Evolutionary conservation across 345 rosid species (phyloP).

Genomic region (Euphorbia peplus): DNA sequence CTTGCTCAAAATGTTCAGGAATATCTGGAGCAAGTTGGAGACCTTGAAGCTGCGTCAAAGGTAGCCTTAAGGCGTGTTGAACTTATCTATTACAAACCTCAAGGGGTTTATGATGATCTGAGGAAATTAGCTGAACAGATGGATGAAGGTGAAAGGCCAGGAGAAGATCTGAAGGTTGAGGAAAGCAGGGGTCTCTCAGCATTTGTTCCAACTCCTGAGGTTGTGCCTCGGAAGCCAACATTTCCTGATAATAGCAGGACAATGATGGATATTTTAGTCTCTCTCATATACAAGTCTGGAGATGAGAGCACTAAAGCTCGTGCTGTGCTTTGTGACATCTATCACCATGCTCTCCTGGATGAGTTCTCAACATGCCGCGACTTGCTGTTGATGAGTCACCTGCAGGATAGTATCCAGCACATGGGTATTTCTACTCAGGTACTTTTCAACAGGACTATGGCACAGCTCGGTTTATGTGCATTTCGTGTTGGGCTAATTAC

Average conservation of each 20-base stretch:
- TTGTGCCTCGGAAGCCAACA: slow-evolving; percentile 82
- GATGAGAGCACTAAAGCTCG: slow-evolving; percentile 98
- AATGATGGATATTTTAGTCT: slow-evolving; percentile 80
- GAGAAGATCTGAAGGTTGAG: slow-evolving; percentile 45
- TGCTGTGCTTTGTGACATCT: slow-evolving; percentile 95
- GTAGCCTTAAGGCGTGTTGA: slow-evolving; percentile 79
- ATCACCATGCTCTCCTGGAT: slow-evolving; percentile 81
- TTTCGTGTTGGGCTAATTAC: slow-evolving; percentile 72
- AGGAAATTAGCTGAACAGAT: slow-evolving; percentile 75
- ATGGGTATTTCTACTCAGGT: slow-evolving; percentile 93
- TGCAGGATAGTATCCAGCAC: slow-evolving; percentile 82
- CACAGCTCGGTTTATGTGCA: slow-evolving; percentile 96
- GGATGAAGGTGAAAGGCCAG: slow-evolving; percentile 37
- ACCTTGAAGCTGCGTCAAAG: slow-evolving; percentile 76
- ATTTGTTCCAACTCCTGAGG: slow-evolving; percentile 72
- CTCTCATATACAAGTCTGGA: slow-evolving; percentile 82
- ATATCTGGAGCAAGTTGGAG: slow-evolving; percentile 61
- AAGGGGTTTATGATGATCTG: slow-evolving; percentile 92
- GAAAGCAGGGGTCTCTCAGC: slow-evolving; percentile 63
- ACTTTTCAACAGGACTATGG: slow-evolving; percentile 93
- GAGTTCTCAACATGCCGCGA: slow-evolving; percentile 77
- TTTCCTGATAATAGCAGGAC: slow-evolving; percentile 84
- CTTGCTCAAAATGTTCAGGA: slow-evolving; percentile 92
- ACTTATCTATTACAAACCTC: slow-evolving; percentile 86
- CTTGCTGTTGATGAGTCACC: slow-evolving; percentile 86